phyloP scores from a whole-genome alignment of 2,329 filamentous ascomycete genomes.

The Colletotrichum somersetense region DNA sequence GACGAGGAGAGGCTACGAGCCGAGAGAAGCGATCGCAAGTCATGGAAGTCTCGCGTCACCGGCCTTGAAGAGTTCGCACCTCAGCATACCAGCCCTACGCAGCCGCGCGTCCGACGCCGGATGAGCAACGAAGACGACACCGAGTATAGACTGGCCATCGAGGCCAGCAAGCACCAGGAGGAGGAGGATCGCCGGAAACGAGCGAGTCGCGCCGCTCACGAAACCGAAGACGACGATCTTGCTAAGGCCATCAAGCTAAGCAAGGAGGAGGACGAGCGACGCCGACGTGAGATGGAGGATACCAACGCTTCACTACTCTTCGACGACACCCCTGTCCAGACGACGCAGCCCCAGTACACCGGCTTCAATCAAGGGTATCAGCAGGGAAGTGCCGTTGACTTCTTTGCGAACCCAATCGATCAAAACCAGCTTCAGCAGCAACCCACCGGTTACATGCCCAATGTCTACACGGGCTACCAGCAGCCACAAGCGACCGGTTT shows the following conservation, averaged over 20 bases:
- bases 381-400: slow-evolving; percentile 95
- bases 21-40: slow-evolving; percentile 90
- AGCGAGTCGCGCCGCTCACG: slow-evolving; percentile 66
- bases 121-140: slow-evolving; percentile 80
- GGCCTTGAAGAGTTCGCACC: slow-evolving; percentile 86
- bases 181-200: slow-evolving; percentile 88
- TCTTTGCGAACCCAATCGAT: slow-evolving; percentile 95
- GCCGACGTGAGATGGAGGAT: slow-evolving; percentile 87
- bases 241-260: slow-evolving; percentile 96
- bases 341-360: slow-evolving; percentile 78
- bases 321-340: slow-evolving; percentile 74
- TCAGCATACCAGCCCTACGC: slow-evolving; percentile 54
- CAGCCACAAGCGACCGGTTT: slow-evolving; percentile 62
- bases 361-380: slow-evolving; percentile 98
- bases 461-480: slow-evolving; percentile 66
- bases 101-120: slow-evolving; percentile 58
- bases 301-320: slow-evolving; percentile 90
- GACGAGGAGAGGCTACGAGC: slow-evolving; percentile 93
- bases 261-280: slow-evolving; percentile 91
- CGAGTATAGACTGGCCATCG: slow-evolving; percentile 90
- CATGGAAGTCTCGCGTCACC: slow-evolving; percentile 96
- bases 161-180: slow-evolving; percentile 94
- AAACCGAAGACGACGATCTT: slow-evolving; percentile 83
- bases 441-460: slow-evolving; percentile 78
- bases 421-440: slow-evolving; percentile 81